Conservation (phyloP, 345 rosid species). For the Noccaea bulbosa region DNA sequence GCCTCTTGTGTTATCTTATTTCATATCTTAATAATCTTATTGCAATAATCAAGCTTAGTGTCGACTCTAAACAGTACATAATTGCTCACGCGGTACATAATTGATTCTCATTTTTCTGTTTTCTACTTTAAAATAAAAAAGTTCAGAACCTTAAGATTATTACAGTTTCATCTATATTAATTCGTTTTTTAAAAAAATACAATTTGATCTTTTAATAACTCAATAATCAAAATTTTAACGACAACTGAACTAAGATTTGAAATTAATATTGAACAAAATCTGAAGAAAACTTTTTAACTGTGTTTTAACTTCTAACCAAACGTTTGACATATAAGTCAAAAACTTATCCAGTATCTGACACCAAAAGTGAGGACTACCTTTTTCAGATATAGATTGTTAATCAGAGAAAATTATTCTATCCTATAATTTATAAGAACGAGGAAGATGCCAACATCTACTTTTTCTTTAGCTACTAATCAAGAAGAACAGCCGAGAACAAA, state of each 20-base stretch:
- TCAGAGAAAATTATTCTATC: neutral
- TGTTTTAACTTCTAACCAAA: neutral
- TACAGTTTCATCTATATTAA: neutral
- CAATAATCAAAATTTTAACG: neutral
- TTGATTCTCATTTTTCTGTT: neutral
- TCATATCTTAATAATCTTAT: constrained; percentile 16
- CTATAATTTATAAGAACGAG: neutral
- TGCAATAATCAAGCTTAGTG: constrained; percentile 9
- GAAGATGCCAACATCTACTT: constrained; percentile 17
- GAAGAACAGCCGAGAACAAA: constrained; percentile 11
- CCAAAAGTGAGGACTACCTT: neutral
- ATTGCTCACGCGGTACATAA: neutral
- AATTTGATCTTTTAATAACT: neutral
- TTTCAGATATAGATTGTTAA: constrained; percentile 4
- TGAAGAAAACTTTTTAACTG: neutral
- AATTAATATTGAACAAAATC: neutral
- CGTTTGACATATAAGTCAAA: constrained; percentile 14
- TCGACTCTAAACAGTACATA: constrained; percentile 7
- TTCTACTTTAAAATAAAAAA: neutral
- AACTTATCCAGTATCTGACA: constrained; percentile 12
- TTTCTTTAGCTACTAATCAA: neutral
- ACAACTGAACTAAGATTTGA: neutral
- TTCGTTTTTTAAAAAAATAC: neutral
- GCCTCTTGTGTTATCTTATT: constrained; percentile 27
- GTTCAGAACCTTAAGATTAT: neutral